Conservation (phyloP, 2,329 filamentous ascomycete species). For the Stagonosporopsis vannaccii region DNA sequence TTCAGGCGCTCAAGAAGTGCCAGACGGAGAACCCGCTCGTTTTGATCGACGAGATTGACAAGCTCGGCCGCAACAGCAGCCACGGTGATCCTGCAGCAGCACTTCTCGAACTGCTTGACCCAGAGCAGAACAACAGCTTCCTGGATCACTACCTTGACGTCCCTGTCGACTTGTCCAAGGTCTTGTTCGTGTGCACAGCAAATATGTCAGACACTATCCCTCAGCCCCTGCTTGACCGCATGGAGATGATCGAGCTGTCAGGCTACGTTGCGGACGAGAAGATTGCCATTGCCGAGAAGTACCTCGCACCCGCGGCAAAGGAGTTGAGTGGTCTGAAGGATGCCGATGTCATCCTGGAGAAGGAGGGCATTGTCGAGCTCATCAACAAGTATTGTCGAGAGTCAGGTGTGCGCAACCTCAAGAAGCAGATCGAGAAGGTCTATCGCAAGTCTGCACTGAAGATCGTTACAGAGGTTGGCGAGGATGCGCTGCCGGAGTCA, state of each 20-base stretch:
- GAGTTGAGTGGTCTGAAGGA: constrained; percentile 89
- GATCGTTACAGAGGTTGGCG: constrained; percentile 93
- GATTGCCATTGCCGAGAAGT: constrained; percentile 95
- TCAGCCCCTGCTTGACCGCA: constrained; percentile 88
- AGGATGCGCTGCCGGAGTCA: constrained; percentile 80
- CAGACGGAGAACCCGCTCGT: constrained; percentile 98
- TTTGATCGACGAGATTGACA: constrained; percentile 96
- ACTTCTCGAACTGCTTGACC: constrained; percentile 89
- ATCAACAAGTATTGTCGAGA: constrained; percentile 99
- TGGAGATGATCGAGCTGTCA: constrained; percentile 96
- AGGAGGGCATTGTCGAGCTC: constrained; percentile 90
- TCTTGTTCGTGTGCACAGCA: constrained; percentile 97
- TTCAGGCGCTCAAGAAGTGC: constrained; percentile 98
- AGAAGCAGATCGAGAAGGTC: constrained; percentile 99
- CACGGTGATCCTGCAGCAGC: constrained; percentile 90
- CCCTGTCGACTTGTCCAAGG: constrained; percentile 95
- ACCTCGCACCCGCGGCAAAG: constrained; percentile 92
- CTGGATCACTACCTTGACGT: constrained; percentile 99
- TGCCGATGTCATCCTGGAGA: constrained; percentile 85
- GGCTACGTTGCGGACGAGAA: constrained; percentile 98
- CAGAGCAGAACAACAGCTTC: constrained; percentile 97
- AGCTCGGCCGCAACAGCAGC: constrained; percentile 95
- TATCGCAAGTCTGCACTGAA: constrained; percentile 97
- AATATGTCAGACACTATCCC: constrained; percentile 99
- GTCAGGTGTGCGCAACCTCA: constrained; percentile 94